These are phyloP conservation scores for Stagonosporopsis rhizophila DNA, from an alignment of 2,329 filamentous ascomycete species.

Conservation along the genomic window DNA sequence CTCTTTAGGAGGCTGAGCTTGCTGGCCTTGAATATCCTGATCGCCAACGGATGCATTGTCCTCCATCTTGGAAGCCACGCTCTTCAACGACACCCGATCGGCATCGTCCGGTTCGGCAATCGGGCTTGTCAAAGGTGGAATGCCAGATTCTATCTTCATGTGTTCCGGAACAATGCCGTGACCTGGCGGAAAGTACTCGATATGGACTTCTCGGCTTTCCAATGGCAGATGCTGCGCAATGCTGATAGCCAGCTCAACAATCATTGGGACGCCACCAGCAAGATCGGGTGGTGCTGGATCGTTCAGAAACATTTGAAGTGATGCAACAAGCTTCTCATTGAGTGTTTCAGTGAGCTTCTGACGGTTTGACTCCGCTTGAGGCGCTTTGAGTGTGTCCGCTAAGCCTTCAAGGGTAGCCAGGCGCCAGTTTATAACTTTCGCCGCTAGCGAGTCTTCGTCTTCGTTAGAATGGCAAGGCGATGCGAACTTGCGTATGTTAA, in stretches of 20 bases:
- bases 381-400: constrained; percentile 70
- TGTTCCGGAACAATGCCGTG: constrained; percentile 71
- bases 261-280: constrained; percentile 89
- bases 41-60: constrained; percentile 40
- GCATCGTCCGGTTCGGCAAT: constrained; percentile 52
- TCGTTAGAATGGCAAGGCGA: constrained; percentile 78
- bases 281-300: constrained; percentile 81
- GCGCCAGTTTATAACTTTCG: constrained; percentile 91
- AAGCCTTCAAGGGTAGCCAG: constrained; percentile 94
- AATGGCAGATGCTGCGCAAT: constrained; percentile 86
- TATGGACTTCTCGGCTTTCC: constrained; percentile 88
- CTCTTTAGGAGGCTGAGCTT: constrained; percentile 35
- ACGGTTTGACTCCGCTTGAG: constrained; percentile 71
- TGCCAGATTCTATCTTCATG: constrained; percentile 81
- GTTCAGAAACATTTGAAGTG: constrained; percentile 75
- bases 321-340: constrained; percentile 72
- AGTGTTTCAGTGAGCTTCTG: constrained; percentile 63
- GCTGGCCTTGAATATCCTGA: constrained; percentile 44
- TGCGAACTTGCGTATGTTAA: constrained; percentile 81
- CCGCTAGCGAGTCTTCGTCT: constrained; percentile 85
- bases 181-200: constrained; percentile 84
- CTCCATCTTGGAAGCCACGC: constrained; percentile 42
- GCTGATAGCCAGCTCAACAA: constrained; percentile 86
- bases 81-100: constrained; percentile 49
- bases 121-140: constrained; percentile 55